A percentile compares a stretch with the other conserved stretches of the same genome.
These are phyloP conservation scores for Yarrowia sp. DNA, from an alignment of 805 yeast species.

Conservation along the genomic window DNA sequence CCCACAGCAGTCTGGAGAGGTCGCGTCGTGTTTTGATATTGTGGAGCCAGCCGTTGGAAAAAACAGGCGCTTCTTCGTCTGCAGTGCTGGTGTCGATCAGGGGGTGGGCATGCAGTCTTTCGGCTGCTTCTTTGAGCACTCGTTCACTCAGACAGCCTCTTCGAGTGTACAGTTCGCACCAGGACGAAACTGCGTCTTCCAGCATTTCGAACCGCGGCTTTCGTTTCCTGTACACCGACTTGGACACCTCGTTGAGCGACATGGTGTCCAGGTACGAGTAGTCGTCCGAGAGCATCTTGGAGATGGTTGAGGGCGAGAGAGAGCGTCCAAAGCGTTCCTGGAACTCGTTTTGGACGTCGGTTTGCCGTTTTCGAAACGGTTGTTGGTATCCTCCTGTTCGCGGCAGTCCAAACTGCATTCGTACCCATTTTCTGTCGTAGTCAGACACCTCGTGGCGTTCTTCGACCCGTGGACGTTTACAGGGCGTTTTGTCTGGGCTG, in stretches of 20 bases:
- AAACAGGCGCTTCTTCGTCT: slow-evolving; percentile 1
- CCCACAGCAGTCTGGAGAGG: background rate
- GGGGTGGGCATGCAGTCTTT: background rate
- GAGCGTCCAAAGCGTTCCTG: background rate
- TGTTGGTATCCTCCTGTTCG: slow-evolving; percentile 6
- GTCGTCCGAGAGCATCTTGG: slow-evolving; percentile 15
- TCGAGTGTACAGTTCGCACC: slow-evolving; percentile 19
- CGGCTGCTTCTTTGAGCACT: slow-evolving; percentile 8
- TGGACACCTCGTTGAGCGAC: background rate
- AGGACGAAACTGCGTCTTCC: background rate
- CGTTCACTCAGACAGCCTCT: slow-evolving; percentile 12
- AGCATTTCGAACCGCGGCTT: slow-evolving; percentile 5
- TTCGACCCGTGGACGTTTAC: background rate
- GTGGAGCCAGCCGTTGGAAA: slow-evolving; percentile 11
- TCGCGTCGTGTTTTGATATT: slow-evolving; percentile 8
- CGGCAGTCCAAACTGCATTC: slow-evolving; percentile 11
- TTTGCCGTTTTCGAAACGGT: background rate
- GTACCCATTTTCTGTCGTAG: slow-evolving; percentile 10
- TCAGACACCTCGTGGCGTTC: slow-evolving; percentile 6
- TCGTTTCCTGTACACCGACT: background rate
- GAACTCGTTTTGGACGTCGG: background rate
- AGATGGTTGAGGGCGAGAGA: background rate
- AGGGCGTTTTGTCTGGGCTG: slow-evolving; percentile 6
- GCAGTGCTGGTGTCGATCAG: background rate
- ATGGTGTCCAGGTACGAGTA: slow-evolving; percentile 1